phyloP scores from a whole-genome alignment of 2,329 filamentous ascomycete species.

The Aspergillus flavus region DNA sequence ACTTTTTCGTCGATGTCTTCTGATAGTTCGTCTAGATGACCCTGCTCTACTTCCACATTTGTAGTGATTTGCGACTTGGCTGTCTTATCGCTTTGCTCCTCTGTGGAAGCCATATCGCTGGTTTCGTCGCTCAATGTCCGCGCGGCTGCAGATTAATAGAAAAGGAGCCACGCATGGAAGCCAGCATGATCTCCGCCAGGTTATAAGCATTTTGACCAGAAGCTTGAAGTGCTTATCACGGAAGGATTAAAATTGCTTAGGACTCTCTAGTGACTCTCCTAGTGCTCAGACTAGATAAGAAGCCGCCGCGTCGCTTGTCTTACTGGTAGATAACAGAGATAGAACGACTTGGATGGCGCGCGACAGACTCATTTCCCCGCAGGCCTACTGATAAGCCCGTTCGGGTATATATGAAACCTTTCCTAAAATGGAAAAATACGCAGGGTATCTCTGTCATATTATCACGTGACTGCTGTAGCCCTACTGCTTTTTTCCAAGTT shows the following conservation, averaged over 20 bases:
- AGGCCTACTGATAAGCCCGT: not conserved
- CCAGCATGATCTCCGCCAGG: not conserved
- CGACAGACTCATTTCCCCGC: not conserved
- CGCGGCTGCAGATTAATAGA: not conserved
- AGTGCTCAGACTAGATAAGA: not conserved
- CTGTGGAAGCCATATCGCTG: constrained; percentile 16
- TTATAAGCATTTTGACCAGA: not conserved
- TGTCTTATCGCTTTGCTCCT: constrained; percentile 8
- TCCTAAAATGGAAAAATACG: not conserved
- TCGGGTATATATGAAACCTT: not conserved
- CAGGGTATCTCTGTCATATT: not conserved
- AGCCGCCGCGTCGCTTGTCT: not conserved
- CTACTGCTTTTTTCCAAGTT: not conserved
- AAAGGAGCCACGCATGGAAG: not conserved
- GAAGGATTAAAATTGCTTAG: not conserved
- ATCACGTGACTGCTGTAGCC: not conserved
- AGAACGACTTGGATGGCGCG: too few species aligned
- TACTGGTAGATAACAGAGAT: not conserved
- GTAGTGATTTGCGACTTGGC: constrained; percentile 3
- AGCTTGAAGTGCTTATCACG: not conserved
- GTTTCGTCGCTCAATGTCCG: not conserved
- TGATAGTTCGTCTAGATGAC: constrained; percentile 10
- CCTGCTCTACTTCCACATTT: constrained; percentile 21
- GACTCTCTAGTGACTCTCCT: not conserved
- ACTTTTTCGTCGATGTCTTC: constrained; percentile 13